These are phyloP conservation scores for Penicillium sp. DNA, from an alignment of 2,329 filamentous ascomycete genomes.

Conservation along the genomic window DNA sequence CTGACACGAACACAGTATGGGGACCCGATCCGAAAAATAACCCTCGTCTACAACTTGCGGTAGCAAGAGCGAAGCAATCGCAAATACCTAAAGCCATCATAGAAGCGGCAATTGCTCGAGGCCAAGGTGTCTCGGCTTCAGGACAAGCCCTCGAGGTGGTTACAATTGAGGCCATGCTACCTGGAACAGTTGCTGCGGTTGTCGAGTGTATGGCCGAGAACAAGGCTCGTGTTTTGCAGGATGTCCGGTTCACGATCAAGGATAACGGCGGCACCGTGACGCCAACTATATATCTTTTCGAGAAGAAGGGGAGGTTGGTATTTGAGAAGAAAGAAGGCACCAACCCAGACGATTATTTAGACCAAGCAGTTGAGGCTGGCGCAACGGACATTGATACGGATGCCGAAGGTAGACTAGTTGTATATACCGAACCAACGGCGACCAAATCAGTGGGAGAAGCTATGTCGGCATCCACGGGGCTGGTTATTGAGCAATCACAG, in stretches of 20 bases:
- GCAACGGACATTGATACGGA: slow-evolving; percentile 56
- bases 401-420: slow-evolving; percentile 64
- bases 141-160: slow-evolving; percentile 74
- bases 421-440: slow-evolving; percentile 65
- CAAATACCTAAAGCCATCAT: slow-evolving; percentile 81
- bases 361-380: slow-evolving; percentile 80
- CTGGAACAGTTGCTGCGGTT: slow-evolving; percentile 68
- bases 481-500: slow-evolving; percentile 69
- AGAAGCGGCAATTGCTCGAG: slow-evolving; percentile 79
- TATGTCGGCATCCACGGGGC: slow-evolving; percentile 58
- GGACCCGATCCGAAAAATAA: slow-evolving; percentile 72
- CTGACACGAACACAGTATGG: slow-evolving; percentile 54
- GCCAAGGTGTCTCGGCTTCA: slow-evolving; percentile 73
- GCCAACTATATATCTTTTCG: slow-evolving; percentile 79
- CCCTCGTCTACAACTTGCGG: slow-evolving; percentile 67
- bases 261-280: slow-evolving; percentile 65
- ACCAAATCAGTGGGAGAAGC: slow-evolving; percentile 62
- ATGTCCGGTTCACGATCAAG: slow-evolving; percentile 69
- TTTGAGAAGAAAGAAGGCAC: slow-evolving; percentile 59
- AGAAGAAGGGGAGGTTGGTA: slow-evolving; percentile 69
- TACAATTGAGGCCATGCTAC: slow-evolving; percentile 76
- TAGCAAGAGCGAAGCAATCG: slow-evolving; percentile 76
- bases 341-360: slow-evolving; percentile 67
- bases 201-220: slow-evolving; percentile 84
- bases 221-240: slow-evolving; percentile 67